phyloP scores from a whole-genome alignment of 225 moss, liverwort and hornwort genomes.

The Physcomitrium patens region DNA sequence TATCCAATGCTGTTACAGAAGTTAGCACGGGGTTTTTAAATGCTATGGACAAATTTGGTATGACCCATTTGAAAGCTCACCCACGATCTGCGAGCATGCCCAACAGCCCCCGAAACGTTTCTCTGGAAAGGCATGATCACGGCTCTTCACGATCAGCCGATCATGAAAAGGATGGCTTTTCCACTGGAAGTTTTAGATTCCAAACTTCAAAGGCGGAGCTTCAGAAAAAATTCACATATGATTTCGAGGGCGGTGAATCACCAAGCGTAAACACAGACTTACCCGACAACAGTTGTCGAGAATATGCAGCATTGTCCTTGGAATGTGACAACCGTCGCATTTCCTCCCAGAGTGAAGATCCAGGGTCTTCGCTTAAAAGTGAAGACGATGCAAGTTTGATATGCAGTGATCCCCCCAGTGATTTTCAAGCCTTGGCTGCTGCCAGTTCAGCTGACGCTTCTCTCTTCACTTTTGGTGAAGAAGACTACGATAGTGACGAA shows the following conservation, averaged over 20 bases:
- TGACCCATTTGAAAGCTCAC: conserved; percentile 31
- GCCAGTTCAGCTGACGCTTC: conserved; percentile 94
- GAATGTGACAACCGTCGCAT: conserved; percentile 9
- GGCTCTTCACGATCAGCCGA: conserved; percentile 20
- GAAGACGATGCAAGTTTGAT: conserved; percentile 40
- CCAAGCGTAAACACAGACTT: neutral
- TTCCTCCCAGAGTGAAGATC: conserved; percentile 20
- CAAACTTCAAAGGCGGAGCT: conserved; percentile 19
- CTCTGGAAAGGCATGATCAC: neutral
- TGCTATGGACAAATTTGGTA: conserved; percentile 49
- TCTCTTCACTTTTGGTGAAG: conserved; percentile 86
- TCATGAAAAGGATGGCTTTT: conserved; percentile 8
- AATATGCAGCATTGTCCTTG: neutral
- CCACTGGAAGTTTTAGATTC: conserved; percentile 12
- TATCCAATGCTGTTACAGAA: conserved; percentile 49
- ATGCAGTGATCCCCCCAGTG: conserved; percentile 44
- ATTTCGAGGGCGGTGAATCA: conserved; percentile 20
- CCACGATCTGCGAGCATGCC: conserved; percentile 40
- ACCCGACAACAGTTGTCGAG: neutral
- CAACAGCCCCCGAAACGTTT: conserved; percentile 32
- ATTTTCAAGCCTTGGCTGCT: conserved; percentile 84
- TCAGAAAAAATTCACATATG: conserved; percentile 18
- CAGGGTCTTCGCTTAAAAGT: conserved; percentile 15
- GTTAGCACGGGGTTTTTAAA: conserved; percentile 47
- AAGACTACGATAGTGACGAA: conserved; percentile 81